Evolutionary conservation across 2,329 filamentous ascomycete genomes (phyloP).

Genomic region (Emydomyces testavorans): DNA sequence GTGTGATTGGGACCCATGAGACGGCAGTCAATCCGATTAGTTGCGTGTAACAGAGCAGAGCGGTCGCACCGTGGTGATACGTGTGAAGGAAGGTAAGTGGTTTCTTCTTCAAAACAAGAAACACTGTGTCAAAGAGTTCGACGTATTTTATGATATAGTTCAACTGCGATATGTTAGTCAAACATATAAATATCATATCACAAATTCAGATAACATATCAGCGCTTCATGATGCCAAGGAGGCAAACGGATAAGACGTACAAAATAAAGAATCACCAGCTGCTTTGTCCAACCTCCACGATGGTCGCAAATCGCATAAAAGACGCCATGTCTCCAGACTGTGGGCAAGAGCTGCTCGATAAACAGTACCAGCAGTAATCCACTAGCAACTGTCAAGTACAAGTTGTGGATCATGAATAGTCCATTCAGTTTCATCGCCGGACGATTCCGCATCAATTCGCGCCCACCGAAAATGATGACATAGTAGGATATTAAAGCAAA

Average conservation of each 20-base stretch:
- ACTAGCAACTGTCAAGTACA: constrained; percentile 73
- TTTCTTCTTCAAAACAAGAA: constrained; percentile 96
- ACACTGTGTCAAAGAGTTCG: constrained; percentile 80
- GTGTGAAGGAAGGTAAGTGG: constrained; percentile 91
- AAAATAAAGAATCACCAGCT: constrained; percentile 80
- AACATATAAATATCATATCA: background rate
- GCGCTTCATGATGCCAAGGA: too few relatives aligned
- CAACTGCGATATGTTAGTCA: constrained; percentile 48
- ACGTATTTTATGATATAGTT: constrained; percentile 94
- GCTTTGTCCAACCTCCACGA: constrained; percentile 76
- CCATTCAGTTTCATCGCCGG: constrained; percentile 69
- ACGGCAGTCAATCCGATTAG: constrained; percentile 76
- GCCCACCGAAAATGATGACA: constrained; percentile 73
- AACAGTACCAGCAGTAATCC: constrained; percentile 64
- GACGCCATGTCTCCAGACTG: constrained; percentile 62
- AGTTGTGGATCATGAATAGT: constrained; percentile 84
- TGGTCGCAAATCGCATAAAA: constrained; percentile 66
- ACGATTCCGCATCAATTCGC: constrained; percentile 73
- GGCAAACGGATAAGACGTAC: constrained; percentile 44
- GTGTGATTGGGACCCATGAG: constrained; percentile 77
- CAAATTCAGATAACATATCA: too few relatives aligned
- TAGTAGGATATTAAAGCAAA: constrained; percentile 76
- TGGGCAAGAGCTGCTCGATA: constrained; percentile 72
- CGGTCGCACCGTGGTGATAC: constrained; percentile 89
- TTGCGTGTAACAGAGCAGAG: constrained; percentile 87